These are phyloP conservation scores for Botryosphaeria agaves DNA, from an alignment of 2,329 filamentous ascomycete species.

Conservation along the genomic window DNA sequence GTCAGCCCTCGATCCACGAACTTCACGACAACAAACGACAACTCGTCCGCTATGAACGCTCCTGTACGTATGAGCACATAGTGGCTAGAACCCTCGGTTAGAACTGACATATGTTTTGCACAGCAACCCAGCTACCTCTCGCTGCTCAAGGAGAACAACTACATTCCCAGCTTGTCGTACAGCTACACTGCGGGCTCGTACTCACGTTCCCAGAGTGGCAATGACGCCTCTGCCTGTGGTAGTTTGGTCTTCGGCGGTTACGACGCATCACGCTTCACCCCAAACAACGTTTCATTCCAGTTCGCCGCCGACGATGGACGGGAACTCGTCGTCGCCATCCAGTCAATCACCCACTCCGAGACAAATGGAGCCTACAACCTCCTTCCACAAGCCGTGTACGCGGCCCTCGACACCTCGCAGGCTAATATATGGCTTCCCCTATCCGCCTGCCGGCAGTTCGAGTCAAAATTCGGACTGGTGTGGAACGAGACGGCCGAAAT, in stretches of 20 bases:
- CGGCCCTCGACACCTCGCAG: constrained; percentile 31
- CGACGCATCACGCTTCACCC: constrained; percentile 42
- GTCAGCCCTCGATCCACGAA: constrained; percentile 32
- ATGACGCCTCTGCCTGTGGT: too few relatives aligned
- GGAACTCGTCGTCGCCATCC: constrained; percentile 41
- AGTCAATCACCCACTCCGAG: constrained; percentile 17
- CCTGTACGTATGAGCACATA: too few relatives aligned
- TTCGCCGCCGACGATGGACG: constrained; percentile 38
- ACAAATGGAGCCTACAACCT: constrained; percentile 16
- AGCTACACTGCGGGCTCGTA: constrained; percentile 61
- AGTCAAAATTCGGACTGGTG: constrained; percentile 42
- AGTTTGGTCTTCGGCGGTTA: constrained; percentile 57
- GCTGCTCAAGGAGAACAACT: constrained; percentile 35
- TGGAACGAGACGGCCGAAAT: constrained; percentile 47
- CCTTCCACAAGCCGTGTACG: constrained; percentile 20
- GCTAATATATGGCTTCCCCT: constrained; percentile 30
- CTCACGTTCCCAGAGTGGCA: too few relatives aligned
- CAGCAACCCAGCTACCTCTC: constrained; percentile 36
- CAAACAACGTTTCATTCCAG: constrained; percentile 43
- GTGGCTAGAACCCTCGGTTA: too few relatives aligned
- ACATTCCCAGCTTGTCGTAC: constrained; percentile 56
- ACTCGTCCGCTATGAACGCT: too few relatives aligned
- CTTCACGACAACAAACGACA: constrained; percentile 31
- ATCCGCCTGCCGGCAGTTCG: constrained; percentile 45
- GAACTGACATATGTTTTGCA: too few relatives aligned